Conservation (phyloP, 371 early-diverging fungal species). For the Fennellomyces sp. region DNA sequence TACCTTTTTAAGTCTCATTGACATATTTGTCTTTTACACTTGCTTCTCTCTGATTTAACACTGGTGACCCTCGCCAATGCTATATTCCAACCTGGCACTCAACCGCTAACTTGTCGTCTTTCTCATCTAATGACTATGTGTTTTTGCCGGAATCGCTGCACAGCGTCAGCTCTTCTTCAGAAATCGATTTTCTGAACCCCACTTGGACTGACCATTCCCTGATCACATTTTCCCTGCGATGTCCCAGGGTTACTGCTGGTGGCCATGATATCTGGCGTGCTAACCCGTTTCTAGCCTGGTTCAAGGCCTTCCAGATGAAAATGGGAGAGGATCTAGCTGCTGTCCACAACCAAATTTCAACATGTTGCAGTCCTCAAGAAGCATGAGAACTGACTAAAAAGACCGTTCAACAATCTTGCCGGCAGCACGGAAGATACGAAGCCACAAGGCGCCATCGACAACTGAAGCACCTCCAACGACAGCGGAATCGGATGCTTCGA, state of each 20-base stretch:
- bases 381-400: neutral
- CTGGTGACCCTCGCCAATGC: too few species aligned
- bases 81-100: too few species aligned
- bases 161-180: neutral
- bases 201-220: conserved; percentile 1
- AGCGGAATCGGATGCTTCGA: neutral
- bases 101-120: too few species aligned
- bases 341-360: neutral
- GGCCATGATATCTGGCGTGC: neutral
- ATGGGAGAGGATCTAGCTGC: neutral
- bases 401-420: neutral
- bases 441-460: neutral
- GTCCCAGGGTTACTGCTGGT: neutral
- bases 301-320: neutral
- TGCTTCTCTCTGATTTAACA: too few species aligned
- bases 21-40: too few species aligned
- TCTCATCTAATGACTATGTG: neutral
- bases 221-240: neutral
- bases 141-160: neutral
- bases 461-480: neutral
- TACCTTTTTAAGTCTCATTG: too few species aligned
- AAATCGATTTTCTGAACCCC: neutral
- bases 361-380: neutral
- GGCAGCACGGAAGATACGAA: neutral
- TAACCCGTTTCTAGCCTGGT: neutral